phyloP scores from a whole-genome alignment of 352 stramenopile species.

The Globisporangium lucens region DNA sequence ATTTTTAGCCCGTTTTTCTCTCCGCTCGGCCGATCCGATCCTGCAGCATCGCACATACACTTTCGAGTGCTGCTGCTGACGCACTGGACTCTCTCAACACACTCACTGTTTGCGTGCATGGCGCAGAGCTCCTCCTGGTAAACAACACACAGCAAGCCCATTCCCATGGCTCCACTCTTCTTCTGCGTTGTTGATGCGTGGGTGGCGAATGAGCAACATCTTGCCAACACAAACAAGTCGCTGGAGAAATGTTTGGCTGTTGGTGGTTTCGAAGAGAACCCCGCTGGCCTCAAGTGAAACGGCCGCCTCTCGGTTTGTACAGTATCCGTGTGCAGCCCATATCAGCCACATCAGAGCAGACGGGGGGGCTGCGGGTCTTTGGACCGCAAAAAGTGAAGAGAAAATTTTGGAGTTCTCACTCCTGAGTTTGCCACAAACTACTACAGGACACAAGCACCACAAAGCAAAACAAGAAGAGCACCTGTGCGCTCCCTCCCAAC shows the following conservation, averaged over 20 bases:
- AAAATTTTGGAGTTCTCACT: constrained; percentile 3
- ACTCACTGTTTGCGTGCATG: background rate
- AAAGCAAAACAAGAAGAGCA: background rate
- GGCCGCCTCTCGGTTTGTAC: background rate
- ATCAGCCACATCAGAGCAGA: background rate
- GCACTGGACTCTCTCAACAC: background rate
- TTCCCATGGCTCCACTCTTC: background rate
- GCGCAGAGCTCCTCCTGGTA: background rate
- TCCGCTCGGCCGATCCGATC: background rate
- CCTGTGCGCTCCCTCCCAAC: background rate
- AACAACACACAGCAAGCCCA: background rate
- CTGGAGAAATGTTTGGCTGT: background rate
- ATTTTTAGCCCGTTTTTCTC: background rate
- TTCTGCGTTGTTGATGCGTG: background rate
- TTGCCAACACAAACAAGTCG: background rate
- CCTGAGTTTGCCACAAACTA: background rate
- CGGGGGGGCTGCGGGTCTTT: background rate
- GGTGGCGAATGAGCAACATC: background rate
- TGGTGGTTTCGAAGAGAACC: background rate
- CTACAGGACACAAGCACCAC: background rate
- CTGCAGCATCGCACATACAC: background rate
- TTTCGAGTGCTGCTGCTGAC: background rate
- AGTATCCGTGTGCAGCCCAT: background rate
- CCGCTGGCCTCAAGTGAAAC: background rate
- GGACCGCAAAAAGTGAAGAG: background rate